Evolutionary conservation across 768 basidiomycete genomes (phyloP).

Genomic region (Lentinula boryana): DNA sequence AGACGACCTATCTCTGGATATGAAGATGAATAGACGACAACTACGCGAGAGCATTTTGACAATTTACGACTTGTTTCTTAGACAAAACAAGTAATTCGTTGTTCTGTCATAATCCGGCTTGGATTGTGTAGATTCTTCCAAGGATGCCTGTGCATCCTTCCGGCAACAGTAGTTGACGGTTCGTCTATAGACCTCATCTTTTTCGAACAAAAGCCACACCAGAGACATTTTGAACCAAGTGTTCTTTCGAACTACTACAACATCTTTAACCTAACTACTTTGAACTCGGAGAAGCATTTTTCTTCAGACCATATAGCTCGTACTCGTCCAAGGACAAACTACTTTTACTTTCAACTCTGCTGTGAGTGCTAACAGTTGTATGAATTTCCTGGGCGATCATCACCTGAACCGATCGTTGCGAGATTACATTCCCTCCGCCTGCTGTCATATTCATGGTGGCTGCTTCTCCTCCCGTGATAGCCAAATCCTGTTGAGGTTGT

Average conservation of each 20-base stretch:
- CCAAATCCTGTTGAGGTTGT: slow-evolving; percentile 34
- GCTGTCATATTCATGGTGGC: slow-evolving; percentile 27
- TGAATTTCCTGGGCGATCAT: not conserved
- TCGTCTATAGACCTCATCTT: too few species aligned
- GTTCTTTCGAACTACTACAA: not conserved
- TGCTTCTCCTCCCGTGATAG: slow-evolving; percentile 42
- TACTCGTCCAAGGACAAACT: not conserved
- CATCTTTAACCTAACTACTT: not conserved
- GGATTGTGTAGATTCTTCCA: too few species aligned
- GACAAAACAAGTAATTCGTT: not conserved
- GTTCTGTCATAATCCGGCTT: too few species aligned
- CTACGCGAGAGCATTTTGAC: not conserved
- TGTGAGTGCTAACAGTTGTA: not conserved
- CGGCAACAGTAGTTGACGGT: too few species aligned
- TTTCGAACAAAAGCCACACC: not conserved
- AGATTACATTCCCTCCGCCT: not conserved
- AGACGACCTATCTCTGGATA: slow-evolving; percentile 68
- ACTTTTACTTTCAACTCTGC: not conserved
- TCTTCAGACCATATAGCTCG: not conserved
- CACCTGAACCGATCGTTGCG: not conserved
- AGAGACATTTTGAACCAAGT: not conserved
- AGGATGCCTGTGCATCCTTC: too few species aligned
- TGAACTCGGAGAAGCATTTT: not conserved
- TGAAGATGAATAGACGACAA: slow-evolving; percentile 40
- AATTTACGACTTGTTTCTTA: not conserved